A percentile compares a stretch with the other conserved stretches of the same genome.
These are phyloP conservation scores for Phaeodactylum tricornutum DNA, from an alignment of 108 stramenopile genomes.

Conservation along the genomic window DNA sequence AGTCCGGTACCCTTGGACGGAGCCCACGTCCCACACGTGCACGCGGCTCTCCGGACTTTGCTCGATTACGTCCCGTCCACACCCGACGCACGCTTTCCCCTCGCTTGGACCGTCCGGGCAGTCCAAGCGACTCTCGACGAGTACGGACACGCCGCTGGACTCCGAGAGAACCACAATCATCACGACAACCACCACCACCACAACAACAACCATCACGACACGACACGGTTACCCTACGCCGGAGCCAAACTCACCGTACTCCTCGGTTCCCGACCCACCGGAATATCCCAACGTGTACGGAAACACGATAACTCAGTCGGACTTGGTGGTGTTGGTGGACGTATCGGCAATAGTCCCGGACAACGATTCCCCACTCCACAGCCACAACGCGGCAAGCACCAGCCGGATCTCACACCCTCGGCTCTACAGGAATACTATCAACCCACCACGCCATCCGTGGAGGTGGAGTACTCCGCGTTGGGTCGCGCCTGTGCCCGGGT, in stretches of 20 bases:
- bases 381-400: too few species aligned
- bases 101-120: conserved; percentile 24
- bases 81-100: background rate
- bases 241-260: conserved; percentile 39
- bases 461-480: conserved; percentile 20
- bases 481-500: conserved; percentile 25
- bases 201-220: background rate
- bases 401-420: conserved; percentile 6
- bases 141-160: conserved; percentile 4
- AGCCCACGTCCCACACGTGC: conserved; percentile 17
- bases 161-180: conserved; percentile 2
- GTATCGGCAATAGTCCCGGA: background rate
- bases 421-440: background rate
- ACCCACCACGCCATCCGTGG: conserved; percentile 5
- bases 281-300: too few species aligned
- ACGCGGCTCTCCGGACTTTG: conserved; percentile 30
- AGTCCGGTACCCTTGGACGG: conserved; percentile 20
- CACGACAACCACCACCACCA: background rate
- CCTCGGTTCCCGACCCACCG: conserved; percentile 15
- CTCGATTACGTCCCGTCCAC: conserved; percentile 9
- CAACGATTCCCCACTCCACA: too few species aligned
- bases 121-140: conserved; percentile 13
- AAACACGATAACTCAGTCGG: too few species aligned
- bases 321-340: conserved; percentile 15
- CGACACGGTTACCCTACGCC: conserved; percentile 17